A percentile compares a stretch with the other conserved stretches of the same genome.
phyloP scores from a whole-genome alignment of 768 basidiomycete genomes.

The Postia placenta region DNA sequence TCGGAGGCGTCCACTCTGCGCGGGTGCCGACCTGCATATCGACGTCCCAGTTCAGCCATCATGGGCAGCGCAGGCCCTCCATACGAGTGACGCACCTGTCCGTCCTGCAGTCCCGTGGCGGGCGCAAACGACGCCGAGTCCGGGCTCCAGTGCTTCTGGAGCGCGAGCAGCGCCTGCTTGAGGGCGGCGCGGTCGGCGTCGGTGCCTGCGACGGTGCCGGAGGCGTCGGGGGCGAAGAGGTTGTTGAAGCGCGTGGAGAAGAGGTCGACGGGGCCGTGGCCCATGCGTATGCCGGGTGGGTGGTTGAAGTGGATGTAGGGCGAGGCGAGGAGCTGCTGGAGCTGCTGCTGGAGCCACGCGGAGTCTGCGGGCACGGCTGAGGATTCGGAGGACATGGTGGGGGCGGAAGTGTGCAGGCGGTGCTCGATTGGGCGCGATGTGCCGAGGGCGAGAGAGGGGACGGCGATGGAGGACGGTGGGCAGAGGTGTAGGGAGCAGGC shows the following conservation, averaged over 20 bases:
- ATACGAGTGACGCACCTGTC: constrained; percentile 7
- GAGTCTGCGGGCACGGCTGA: constrained; percentile 4
- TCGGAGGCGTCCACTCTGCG: constrained; percentile 15
- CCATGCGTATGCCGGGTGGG: constrained; percentile 17
- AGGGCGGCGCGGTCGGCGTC: constrained; percentile 21
- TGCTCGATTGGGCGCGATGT: background rate
- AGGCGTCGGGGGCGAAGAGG: constrained; percentile 19
- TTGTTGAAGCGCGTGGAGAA: constrained; percentile 25
- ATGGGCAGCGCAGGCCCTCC: background rate
- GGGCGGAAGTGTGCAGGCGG: background rate
- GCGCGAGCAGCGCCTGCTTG: constrained; percentile 20
- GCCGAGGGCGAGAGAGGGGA: background rate
- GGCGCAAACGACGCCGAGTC: constrained; percentile 12
- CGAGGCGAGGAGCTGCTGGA: constrained; percentile 20
- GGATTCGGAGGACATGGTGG: constrained; percentile 7
- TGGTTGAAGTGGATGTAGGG: constrained; percentile 25
- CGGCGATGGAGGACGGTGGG: background rate
- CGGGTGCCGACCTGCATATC: constrained; percentile 13
- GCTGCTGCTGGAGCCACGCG: constrained; percentile 19
- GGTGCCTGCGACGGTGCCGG: constrained; percentile 17
- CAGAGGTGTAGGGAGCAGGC: background rate
- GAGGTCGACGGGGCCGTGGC: constrained; percentile 25
- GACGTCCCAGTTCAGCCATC: background rate
- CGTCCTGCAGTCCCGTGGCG: constrained; percentile 4
- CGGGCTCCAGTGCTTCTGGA: constrained; percentile 21